phyloP scores from a whole-genome alignment of 768 basidiomycete genomes.

The Saitozyma podzolica region DNA sequence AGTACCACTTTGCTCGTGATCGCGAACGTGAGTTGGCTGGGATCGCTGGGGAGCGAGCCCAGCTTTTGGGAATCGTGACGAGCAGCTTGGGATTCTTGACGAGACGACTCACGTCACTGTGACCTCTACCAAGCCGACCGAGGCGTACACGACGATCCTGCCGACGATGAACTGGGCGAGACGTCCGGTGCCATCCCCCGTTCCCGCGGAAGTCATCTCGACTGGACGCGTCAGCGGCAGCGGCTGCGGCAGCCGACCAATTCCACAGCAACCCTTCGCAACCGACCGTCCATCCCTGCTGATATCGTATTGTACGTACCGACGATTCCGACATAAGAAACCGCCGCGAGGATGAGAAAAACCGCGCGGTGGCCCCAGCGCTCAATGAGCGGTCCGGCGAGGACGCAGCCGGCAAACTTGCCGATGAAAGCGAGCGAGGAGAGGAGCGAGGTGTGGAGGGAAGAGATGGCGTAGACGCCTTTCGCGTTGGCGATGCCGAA shows the following conservation, averaged over 20 bases:
- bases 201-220: slow-evolving; percentile 8
- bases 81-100: too few relatives aligned
- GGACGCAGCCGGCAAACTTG: slow-evolving; percentile 3
- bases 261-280: too few relatives aligned
- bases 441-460: neutral
- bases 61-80: too few relatives aligned
- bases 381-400: slow-evolving; percentile 13
- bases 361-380: slow-evolving; percentile 9
- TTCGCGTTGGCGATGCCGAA: slow-evolving; percentile 5
- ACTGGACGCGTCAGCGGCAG: slow-evolving; percentile 1
- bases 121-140: neutral
- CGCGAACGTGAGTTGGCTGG: too few relatives aligned
- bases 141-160: slow-evolving; percentile 11
- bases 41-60: too few relatives aligned
- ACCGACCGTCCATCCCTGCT: neutral
- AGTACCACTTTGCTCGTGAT: too few relatives aligned
- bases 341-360: neutral
- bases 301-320: neutral
- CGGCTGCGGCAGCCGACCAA: neutral
- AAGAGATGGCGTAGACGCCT: neutral
- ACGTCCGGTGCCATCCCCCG: slow-evolving; percentile 12
- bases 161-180: neutral
- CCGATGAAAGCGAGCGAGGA: slow-evolving; percentile 8
- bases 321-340: slow-evolving; percentile 10
- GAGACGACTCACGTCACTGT: too few relatives aligned